A percentile compares a stretch with the other conserved stretches of the same genome.
Conservation (phyloP, 164 flowering plant species). For the Akebia trifoliata region DNA sequence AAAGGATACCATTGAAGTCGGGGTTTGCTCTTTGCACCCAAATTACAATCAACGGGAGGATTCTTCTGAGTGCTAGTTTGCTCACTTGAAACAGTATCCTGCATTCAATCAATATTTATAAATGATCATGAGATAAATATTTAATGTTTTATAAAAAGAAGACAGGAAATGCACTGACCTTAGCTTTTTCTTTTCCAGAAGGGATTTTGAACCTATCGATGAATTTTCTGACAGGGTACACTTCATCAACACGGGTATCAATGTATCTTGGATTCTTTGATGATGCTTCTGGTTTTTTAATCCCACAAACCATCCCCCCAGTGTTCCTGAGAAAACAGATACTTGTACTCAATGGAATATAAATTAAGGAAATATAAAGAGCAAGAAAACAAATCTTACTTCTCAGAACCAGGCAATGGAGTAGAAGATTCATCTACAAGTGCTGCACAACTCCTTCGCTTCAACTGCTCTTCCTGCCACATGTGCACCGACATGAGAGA, state of each 20-base stretch:
- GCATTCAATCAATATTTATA: slow-evolving; percentile 12
- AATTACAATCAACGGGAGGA: too few relatives aligned
- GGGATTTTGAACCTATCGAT: slow-evolving; percentile 40
- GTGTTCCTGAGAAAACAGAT: slow-evolving; percentile 18
- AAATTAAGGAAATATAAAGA: not conserved
- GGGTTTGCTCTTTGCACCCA: slow-evolving; percentile 21
- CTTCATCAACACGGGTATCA: slow-evolving; percentile 71
- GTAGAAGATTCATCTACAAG: slow-evolving; percentile 37
- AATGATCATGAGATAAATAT: too few relatives aligned
- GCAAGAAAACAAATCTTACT: slow-evolving; percentile 27
- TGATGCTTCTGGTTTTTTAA: slow-evolving; percentile 46
- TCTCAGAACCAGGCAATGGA: slow-evolving; percentile 23
- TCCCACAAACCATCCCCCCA: slow-evolving; percentile 26
- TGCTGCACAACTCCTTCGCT: slow-evolving; percentile 37
- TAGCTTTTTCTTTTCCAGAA: slow-evolving; percentile 50
- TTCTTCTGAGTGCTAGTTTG: too few relatives aligned
- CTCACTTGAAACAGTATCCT: slow-evolving; percentile 39
- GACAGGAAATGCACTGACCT: slow-evolving; percentile 38
- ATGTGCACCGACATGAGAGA: slow-evolving; percentile 6
- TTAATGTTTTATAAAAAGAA: too few relatives aligned
- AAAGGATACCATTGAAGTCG: slow-evolving; percentile 35
- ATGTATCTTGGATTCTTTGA: slow-evolving; percentile 55
- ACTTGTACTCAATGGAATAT: slow-evolving; percentile 4
- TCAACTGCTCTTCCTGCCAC: slow-evolving; percentile 79
- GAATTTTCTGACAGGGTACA: slow-evolving; percentile 70